Conservation (phyloP, 202 grass and related monocot species). For the Hordeum pubiflorum region DNA sequence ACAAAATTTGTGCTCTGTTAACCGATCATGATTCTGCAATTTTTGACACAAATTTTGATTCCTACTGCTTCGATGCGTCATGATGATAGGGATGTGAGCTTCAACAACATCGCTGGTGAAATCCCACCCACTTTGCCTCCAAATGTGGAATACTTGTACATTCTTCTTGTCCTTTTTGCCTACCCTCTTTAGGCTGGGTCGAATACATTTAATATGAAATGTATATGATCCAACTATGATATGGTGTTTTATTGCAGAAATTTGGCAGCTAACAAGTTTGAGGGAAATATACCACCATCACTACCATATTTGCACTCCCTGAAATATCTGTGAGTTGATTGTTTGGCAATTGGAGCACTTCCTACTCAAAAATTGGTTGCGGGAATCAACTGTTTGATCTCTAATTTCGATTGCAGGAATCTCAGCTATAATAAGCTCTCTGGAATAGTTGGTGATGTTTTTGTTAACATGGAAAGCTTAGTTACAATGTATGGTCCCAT, state of each 20-base stretch:
- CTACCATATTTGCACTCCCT: conserved; percentile 59
- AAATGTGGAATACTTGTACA: conserved; percentile 70
- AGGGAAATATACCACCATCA: conserved; percentile 53
- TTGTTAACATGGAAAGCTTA: conserved; percentile 62
- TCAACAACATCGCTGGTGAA: conserved; percentile 73
- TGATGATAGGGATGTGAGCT: conserved; percentile 65
- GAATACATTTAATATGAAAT: conserved; percentile 1
- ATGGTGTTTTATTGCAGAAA: conserved; percentile 42
- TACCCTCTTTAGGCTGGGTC: conserved; percentile 17
- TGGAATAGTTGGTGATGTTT: conserved; percentile 70
- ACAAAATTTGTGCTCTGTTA: conserved; percentile 9
- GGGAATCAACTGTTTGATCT: conserved; percentile 4
- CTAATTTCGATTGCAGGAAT: conserved; percentile 44
- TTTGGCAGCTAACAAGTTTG: conserved; percentile 64
- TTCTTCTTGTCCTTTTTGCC: neutral
- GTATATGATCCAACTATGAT: neutral
- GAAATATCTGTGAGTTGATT: conserved; percentile 64
- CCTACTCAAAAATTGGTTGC: neutral
- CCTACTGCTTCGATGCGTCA: conserved; percentile 11
- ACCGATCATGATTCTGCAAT: neutral
- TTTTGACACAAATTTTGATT: conserved; percentile 8
- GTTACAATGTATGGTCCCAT: conserved; percentile 50
- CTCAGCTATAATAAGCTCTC: conserved; percentile 70
- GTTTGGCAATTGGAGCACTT: conserved; percentile 6
- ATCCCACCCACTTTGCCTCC: conserved; percentile 76